phyloP scores from a whole-genome alignment of 2,329 filamentous ascomycete genomes.

The Aquanectria penicillioides region DNA sequence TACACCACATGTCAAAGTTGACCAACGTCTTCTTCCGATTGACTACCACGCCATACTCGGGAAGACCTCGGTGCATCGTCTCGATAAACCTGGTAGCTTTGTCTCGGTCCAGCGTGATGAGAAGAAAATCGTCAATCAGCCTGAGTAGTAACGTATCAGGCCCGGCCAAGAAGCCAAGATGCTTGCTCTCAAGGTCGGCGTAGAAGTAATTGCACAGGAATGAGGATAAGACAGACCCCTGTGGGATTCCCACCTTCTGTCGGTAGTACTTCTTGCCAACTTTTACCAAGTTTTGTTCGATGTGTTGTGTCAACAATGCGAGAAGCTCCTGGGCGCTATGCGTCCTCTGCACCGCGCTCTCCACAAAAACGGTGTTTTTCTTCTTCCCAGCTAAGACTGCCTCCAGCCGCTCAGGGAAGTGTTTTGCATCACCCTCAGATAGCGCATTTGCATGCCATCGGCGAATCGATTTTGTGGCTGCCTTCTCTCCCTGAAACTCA shows the following conservation, averaged over 20 bases:
- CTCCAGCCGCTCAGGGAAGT: conserved; percentile 59
- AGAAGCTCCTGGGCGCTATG: conserved; percentile 71
- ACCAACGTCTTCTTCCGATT: conserved; percentile 82
- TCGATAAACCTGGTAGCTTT: conserved; percentile 79
- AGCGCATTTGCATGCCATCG: conserved; percentile 65
- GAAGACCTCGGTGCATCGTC: conserved; percentile 81
- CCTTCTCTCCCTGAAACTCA: conserved; percentile 27
- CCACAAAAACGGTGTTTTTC: conserved; percentile 80
- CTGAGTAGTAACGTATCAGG: conserved; percentile 76
- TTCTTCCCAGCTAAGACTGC: conserved; percentile 53
- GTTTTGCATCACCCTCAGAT: conserved; percentile 51
- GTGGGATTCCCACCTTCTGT: conserved; percentile 89
- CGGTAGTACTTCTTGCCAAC: conserved; percentile 90
- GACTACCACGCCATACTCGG: conserved; percentile 82
- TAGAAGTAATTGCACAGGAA: conserved; percentile 97
- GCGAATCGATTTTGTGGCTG: conserved; percentile 51
- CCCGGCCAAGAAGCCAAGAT: conserved; percentile 71
- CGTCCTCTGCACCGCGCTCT: conserved; percentile 68
- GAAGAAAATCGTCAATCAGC: conserved; percentile 91
- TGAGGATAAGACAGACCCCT: conserved; percentile 89
- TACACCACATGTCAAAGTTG: conserved; percentile 78
- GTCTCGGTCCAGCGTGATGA: conserved; percentile 76
- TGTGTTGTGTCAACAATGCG: conserved; percentile 78
- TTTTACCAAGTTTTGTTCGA: conserved; percentile 86
- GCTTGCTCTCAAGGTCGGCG: conserved; percentile 79